Evolutionary conservation across 257 asterid genomes (phyloP), one percentile per base, ranked within the genome.

Genomic region (Nicotiana obtusifolia): DNA sequence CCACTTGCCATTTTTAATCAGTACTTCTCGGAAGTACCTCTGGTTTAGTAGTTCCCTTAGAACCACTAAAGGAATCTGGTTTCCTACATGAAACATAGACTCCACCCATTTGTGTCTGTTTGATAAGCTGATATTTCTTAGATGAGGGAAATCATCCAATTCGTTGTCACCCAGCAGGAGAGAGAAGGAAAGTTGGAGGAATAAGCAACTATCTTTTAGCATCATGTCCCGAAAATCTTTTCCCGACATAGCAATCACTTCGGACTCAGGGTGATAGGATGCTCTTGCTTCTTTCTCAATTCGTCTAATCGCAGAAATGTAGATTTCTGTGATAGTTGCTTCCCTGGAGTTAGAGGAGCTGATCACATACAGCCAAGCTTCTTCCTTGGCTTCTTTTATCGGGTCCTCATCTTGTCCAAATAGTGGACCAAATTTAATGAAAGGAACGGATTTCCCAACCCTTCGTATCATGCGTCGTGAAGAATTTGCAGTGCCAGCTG

Each of bases 161-260:
- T 33, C 5, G 41, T 35, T 35, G 41, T 35, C 41, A 35, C 41
- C 8, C 41, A 7, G 37, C 0, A 35, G 41, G 7, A 35, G 8
- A 35, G 19, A 85, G 47, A 33, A 77, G 0, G 82, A 77, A 22
- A 85, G 16, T 7, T 82, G 88, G 7, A 85, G 82, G 69, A 85
- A 85, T 64, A 82, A 79, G 10, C 84, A 82, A 17, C 85, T 80
- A 24, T 85, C 87, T 54, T 68, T 69, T 2, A 82, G 6, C 87
- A 85, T 85, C 87, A 71, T 84, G 2, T 26, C 20, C 5, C 71
- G 44, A 1, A 64, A 64, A 64, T 64, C 71, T 15, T 33, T 33
- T 33, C 37, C 37, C 6, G 37, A 33, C 37, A 33, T 33, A 33
- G 37, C 37, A 5, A 33, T 33, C 37, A 33, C 37, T 33, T 33